A percentile compares a stretch with the other conserved stretches of the same genome.
phyloP scores from a whole-genome alignment of 345 rosid species.

The Eucalyptus paniculata region DNA sequence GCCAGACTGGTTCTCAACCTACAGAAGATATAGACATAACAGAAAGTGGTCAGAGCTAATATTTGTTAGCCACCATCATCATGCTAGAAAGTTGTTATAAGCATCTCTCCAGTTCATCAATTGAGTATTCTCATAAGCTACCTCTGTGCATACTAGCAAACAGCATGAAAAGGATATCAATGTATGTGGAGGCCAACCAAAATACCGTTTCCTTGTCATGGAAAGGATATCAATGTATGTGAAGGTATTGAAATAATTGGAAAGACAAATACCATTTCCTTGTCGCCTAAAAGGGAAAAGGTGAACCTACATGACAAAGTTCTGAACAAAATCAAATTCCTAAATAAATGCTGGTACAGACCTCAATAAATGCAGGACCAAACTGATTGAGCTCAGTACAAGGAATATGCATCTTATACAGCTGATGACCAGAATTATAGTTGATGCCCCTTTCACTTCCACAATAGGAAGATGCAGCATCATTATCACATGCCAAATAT shows the following conservation, averaged over 20 bases:
- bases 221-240: no score
- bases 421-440: slow-evolving; percentile 28
- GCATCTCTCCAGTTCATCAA: background rate
- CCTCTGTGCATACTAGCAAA: background rate
- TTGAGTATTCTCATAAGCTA: background rate
- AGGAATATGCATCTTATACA: slow-evolving; percentile 49
- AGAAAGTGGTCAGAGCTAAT: background rate
- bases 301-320: slow-evolving; percentile 23
- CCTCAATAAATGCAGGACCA: slow-evolving; percentile 99
- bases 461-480: slow-evolving; percentile 29
- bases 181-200: background rate
- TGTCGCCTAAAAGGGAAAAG: background rate
- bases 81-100: background rate
- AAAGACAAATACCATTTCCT: background rate
- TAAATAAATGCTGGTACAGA: background rate
- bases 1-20: slow-evolving; percentile 92
- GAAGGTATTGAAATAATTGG: background rate
- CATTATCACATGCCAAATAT: slow-evolving; percentile 54
- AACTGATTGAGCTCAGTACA: slow-evolving; percentile 40
- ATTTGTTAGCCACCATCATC: background rate
- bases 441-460: slow-evolving; percentile 17
- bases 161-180: background rate
- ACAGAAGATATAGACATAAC: background rate
- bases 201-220: background rate
- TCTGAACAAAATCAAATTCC: background rate